These are phyloP conservation scores for Baudoinia panamericana DNA, from an alignment of 495 filamentous ascomycete species.

Conservation along the genomic window DNA sequence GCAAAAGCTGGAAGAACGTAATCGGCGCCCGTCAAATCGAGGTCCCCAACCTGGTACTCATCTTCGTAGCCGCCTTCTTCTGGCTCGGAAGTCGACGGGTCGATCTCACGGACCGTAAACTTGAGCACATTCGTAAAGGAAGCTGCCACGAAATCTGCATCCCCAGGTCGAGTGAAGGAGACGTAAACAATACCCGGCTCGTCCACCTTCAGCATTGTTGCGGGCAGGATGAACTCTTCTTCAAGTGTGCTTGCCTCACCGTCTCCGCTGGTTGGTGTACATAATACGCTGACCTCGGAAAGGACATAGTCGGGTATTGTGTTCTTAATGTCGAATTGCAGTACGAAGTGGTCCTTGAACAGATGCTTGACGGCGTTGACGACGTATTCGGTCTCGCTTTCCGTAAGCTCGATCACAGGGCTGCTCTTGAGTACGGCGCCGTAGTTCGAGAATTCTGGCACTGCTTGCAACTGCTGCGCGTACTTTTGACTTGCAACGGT, in stretches of 20 bases:
- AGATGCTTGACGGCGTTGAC: slow-evolving; percentile 90
- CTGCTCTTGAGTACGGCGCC: slow-evolving; percentile 85
- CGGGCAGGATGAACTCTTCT: slow-evolving; percentile 89
- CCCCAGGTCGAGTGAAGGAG: slow-evolving; percentile 71
- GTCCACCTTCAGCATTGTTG: slow-evolving; percentile 63
- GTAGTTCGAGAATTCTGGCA: slow-evolving; percentile 81
- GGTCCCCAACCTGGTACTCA: slow-evolving; percentile 91
- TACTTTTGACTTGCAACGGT: slow-evolving; percentile 76
- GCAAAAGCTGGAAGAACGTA: slow-evolving; percentile 89
- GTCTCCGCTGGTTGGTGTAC: slow-evolving; percentile 54
- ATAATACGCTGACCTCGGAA: slow-evolving; percentile 77
- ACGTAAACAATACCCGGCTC: slow-evolving; percentile 90
- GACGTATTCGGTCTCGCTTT: slow-evolving; percentile 96
- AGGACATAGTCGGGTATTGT: slow-evolving; percentile 82
- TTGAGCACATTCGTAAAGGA: slow-evolving; percentile 88
- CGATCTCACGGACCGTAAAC: slow-evolving; percentile 96
- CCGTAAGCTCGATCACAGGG: slow-evolving; percentile 72
- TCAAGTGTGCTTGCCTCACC: slow-evolving; percentile 53
- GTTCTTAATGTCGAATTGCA: slow-evolving; percentile 98
- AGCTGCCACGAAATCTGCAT: slow-evolving; percentile 57
- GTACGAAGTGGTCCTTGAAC: slow-evolving; percentile 89
- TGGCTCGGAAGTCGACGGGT: slow-evolving; percentile 83
- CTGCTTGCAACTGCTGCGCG: slow-evolving; percentile 67
- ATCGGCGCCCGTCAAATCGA: slow-evolving; percentile 82
- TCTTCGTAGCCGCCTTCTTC: slow-evolving; percentile 91